A percentile compares a stretch with the other conserved stretches of the same genome.
These are phyloP conservation scores for Drechslerella stenobrocha DNA, from an alignment of 2,329 filamentous ascomycete genomes.

Conservation along the genomic window DNA sequence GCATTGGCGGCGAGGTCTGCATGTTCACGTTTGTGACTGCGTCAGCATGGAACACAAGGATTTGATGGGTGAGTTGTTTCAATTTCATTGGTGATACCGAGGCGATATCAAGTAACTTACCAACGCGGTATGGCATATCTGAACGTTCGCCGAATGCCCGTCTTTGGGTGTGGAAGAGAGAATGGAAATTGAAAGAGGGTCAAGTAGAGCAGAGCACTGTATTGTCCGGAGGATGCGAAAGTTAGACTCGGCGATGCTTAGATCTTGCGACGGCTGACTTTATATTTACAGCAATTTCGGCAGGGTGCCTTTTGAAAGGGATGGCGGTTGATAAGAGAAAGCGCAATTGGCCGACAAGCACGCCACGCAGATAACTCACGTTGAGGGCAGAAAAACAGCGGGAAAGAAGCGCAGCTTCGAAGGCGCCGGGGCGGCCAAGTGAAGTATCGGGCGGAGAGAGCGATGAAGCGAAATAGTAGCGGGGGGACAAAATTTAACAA, in stretches of 20 bases:
- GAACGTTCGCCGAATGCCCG: constrained; percentile 8
- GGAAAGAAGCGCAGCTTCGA: constrained; percentile 21
- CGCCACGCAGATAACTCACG: background rate
- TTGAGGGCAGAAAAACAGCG: background rate
- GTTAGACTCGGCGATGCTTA: background rate
- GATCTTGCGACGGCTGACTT: background rate
- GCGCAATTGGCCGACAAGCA: background rate
- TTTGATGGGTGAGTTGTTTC: constrained; percentile 17
- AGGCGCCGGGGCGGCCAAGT: background rate
- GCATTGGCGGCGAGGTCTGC: constrained; percentile 23
- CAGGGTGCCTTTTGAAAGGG: constrained; percentile 1
- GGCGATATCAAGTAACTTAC: constrained; percentile 46
- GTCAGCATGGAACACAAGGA: background rate
- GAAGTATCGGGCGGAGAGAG: background rate
- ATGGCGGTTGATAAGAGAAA: background rate
- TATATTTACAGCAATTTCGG: background rate
- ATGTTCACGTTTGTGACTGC: background rate
- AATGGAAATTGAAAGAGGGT: background rate
- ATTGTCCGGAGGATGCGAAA: background rate
- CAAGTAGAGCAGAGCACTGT: background rate
- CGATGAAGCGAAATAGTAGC: constrained; percentile 14
- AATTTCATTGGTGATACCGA: constrained; percentile 18
- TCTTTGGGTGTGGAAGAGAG: background rate
- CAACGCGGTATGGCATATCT: constrained; percentile 45
- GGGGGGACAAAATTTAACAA: constrained; percentile 7